A percentile compares a stretch with the other conserved stretches of the same genome.
These are phyloP conservation scores for Rhynchosporium agropyri DNA, from an alignment of 2,329 filamentous ascomycete species.

Conservation along the genomic window DNA sequence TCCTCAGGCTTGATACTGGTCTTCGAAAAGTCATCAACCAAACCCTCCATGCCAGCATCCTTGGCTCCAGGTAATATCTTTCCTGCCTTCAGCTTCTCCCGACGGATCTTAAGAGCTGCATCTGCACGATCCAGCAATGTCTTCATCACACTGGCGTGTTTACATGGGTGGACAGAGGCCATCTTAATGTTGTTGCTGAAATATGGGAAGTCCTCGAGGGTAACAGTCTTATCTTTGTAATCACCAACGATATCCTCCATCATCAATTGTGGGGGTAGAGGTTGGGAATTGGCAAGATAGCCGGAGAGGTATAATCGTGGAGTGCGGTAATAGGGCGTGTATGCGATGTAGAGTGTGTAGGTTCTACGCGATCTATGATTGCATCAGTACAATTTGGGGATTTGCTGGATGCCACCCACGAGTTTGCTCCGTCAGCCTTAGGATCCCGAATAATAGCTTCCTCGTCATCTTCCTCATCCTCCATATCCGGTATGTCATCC, in stretches of 20 bases:
- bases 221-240: constrained; percentile 98
- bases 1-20: constrained; percentile 60
- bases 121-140: constrained; percentile 93
- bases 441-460: constrained; percentile 92
- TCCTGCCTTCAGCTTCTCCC: constrained; percentile 74
- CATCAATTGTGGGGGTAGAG: constrained; percentile 81
- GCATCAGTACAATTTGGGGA: constrained; percentile 21
- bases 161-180: constrained; percentile 95
- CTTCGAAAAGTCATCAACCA: constrained; percentile 78
- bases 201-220: constrained; percentile 95
- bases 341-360: constrained; percentile 99
- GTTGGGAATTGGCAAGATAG: constrained; percentile 77
- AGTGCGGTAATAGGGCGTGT: constrained; percentile 94
- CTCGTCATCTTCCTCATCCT: constrained; percentile 90
- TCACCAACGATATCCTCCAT: constrained; percentile 97
- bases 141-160: constrained; percentile 98
- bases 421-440: constrained; percentile 38
- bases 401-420: constrained; percentile 31
- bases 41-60: constrained; percentile 73
- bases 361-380: constrained; percentile 72
- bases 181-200: constrained; percentile 92
- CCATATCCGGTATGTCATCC: constrained; percentile 95
- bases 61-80: constrained; percentile 49
- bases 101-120: constrained; percentile 83
- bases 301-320: constrained; percentile 94